phyloP scores from a whole-genome alignment of 2,329 filamentous ascomycete genomes.

The Fusarium albosuccineum region DNA sequence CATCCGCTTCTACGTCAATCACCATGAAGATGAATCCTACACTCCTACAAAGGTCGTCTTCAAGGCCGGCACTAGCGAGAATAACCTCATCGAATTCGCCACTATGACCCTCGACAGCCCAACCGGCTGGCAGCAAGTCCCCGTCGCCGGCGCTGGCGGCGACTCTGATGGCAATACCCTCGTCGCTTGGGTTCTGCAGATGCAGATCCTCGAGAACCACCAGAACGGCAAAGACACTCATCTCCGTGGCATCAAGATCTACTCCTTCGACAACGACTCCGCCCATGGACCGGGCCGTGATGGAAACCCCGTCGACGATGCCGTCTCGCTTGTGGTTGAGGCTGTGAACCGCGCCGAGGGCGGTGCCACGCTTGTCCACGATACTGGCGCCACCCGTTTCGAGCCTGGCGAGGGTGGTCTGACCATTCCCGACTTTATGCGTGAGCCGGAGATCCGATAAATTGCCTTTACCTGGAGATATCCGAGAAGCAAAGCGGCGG shows the following conservation, averaged over 20 bases:
- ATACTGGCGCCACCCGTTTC: conserved; percentile 46
- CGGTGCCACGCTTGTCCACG: conserved; percentile 29
- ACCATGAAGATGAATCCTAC: conserved; percentile 93
- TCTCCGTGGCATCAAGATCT: conserved; percentile 91
- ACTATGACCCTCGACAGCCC: conserved; percentile 83
- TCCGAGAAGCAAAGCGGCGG: not conserved
- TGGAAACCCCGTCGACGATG: conserved; percentile 49
- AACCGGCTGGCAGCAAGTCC: conserved; percentile 90
- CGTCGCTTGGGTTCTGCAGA: conserved; percentile 89
- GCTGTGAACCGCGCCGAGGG: conserved; percentile 24
- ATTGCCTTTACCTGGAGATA: not conserved
- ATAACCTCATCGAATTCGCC: conserved; percentile 90
- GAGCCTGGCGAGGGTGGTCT: conserved; percentile 53
- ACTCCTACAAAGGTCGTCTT: conserved; percentile 94
- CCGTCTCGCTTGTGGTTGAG: conserved; percentile 45
- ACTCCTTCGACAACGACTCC: conserved; percentile 66
- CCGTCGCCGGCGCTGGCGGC: conserved; percentile 67
- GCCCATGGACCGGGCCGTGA: conserved; percentile 57
- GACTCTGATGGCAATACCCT: conserved; percentile 79
- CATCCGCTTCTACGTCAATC: conserved; percentile 89
- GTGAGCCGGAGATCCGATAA: conserved; percentile 58
- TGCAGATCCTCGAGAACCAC: conserved; percentile 94
- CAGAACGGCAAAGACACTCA: conserved; percentile 99
- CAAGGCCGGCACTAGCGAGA: conserved; percentile 88
- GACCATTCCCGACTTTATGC: conserved; percentile 58